These are phyloP conservation scores for Elongisporangium prolatum DNA, from an alignment of 352 stramenopile species.

Conservation along the genomic window DNA sequence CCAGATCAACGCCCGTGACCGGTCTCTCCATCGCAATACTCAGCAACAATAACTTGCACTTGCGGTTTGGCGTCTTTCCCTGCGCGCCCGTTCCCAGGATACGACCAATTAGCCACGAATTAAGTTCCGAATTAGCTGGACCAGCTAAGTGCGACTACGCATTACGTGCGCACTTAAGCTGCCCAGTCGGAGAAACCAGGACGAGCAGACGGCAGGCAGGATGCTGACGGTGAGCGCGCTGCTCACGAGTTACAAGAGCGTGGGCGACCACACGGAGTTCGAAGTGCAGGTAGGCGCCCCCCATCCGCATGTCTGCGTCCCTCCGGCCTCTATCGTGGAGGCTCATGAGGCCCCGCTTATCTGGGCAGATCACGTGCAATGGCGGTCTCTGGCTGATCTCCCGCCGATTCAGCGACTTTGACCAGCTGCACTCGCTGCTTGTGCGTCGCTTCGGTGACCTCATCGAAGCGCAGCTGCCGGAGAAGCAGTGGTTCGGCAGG, in stretches of 20 bases:
- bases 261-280: conserved; percentile 85
- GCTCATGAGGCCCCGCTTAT: neutral
- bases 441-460: conserved; percentile 66
- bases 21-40: conserved; percentile 23
- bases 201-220: conserved; percentile 22
- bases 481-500: conserved; percentile 88
- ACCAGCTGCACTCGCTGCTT: conserved; percentile 80
- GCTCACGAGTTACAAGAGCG: conserved; percentile 78
- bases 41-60: conserved; percentile 1
- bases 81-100: conserved; percentile 11
- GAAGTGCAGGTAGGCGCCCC: conserved; percentile 46
- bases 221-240: conserved; percentile 77
- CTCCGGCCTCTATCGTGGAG: neutral
- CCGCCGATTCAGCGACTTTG: conserved; percentile 84
- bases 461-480: conserved; percentile 59
- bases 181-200: neutral
- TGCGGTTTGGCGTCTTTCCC: conserved; percentile 1
- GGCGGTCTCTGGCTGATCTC: conserved; percentile 80
- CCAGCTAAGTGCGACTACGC: neutral
- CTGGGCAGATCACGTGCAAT: conserved; percentile 71
- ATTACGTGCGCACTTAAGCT: neutral
- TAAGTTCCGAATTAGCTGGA: neutral
- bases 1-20: conserved; percentile 55
- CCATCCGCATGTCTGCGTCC: neutral
- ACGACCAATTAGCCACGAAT: neutral